Conservation (phyloP, 140 eudicot genomes). For the Eryngium alpinum region DNA sequence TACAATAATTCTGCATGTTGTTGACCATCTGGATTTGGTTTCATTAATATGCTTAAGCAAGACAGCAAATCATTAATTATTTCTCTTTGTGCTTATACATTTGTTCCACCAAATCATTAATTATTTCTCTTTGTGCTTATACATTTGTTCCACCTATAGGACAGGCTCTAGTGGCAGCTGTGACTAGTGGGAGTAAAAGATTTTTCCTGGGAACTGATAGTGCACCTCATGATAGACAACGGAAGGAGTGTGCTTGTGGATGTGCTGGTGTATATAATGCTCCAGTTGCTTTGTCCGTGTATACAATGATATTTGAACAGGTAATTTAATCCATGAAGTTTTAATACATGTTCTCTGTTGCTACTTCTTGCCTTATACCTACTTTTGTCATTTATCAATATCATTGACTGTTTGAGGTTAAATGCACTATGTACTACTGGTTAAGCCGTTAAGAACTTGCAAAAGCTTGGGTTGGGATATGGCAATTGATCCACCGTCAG, state of each 20-base stretch:
- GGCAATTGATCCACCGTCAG: too few relatives aligned
- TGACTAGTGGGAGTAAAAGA: constrained; percentile 77
- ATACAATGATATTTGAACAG: constrained; percentile 89
- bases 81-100: not conserved
- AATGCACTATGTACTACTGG: too few relatives aligned
- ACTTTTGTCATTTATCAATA: too few relatives aligned
- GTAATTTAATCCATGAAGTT: constrained; percentile 29
- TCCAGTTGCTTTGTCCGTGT: constrained; percentile 81
- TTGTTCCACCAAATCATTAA: too few relatives aligned
- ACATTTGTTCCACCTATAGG: constrained; percentile 35
- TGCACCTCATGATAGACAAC: constrained; percentile 82
- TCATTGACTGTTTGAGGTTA: too few relatives aligned
- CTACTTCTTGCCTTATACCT: too few relatives aligned
- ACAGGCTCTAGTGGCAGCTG: constrained; percentile 79
- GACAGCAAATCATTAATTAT: not conserved
- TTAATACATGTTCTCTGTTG: not conserved
- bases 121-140: not conserved
- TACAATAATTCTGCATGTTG: too few relatives aligned
- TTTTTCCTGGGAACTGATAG: constrained; percentile 94
- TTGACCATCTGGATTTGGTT: too few relatives aligned
- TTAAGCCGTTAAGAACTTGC: too few relatives aligned
- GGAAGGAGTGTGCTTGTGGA: constrained; percentile 72
- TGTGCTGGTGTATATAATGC: constrained; percentile 91
- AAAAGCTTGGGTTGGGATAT: too few relatives aligned
- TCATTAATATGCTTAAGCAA: not conserved